Evolutionary conservation across 2,329 filamentous ascomycete species (phyloP).

Genomic region (Xylaria arbuscula): DNA sequence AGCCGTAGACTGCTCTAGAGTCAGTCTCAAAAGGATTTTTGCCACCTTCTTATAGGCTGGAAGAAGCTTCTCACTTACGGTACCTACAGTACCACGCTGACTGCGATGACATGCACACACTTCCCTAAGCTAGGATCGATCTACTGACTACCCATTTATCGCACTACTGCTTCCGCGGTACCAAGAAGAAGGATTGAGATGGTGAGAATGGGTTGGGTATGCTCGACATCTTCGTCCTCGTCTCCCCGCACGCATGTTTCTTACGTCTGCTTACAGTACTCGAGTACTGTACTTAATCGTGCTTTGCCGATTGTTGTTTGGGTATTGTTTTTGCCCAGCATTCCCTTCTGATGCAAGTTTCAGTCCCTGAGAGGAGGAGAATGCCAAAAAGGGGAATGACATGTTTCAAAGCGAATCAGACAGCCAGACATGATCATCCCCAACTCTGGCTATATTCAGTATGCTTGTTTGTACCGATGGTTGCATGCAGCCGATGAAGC

Average conservation of each 20-base stretch:
- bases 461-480: constrained; percentile 18
- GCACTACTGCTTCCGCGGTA: background rate
- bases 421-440: constrained; percentile 20
- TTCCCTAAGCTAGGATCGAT: background rate
- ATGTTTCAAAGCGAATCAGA: constrained; percentile 33
- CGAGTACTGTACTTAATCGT: too few species aligned
- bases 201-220: constrained; percentile 20
- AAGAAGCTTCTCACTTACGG: constrained; percentile 26
- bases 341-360: constrained; percentile 38
- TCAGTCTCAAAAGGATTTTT: constrained; percentile 23
- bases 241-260: background rate
- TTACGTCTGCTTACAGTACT: constrained; percentile 11
- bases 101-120: constrained; percentile 2
- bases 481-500: constrained; percentile 34
- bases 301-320: constrained; percentile 15
- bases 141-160: background rate
- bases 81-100: constrained; percentile 6
- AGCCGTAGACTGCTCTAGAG: constrained; percentile 23
- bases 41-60: constrained; percentile 21
- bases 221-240: background rate
- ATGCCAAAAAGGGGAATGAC: constrained; percentile 34
- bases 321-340: constrained; percentile 27
- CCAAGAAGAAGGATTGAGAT: background rate
- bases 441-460: constrained; percentile 5
- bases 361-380: constrained; percentile 18